Evolutionary conservation across 2,329 filamentous ascomycete genomes (phyloP), one percentile per base, ranked within the genome.

Genomic region (Diaporthe sp.): DNA sequence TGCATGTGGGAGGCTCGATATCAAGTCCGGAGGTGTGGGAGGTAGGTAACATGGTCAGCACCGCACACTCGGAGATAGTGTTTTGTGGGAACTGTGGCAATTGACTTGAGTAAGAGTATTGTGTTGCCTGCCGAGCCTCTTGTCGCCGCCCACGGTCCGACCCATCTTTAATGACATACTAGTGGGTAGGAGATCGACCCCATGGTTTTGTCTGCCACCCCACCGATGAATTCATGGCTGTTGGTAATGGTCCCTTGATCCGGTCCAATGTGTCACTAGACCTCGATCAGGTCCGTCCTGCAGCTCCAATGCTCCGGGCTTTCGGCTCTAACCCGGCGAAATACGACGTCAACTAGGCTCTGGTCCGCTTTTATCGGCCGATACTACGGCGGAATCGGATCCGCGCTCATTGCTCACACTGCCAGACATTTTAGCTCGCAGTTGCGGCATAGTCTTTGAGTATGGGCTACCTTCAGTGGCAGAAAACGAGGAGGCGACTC

Each of bases 171-270:
- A 49, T 49, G 42, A 49, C 42, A 67, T 67, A 49, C 9, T 13
- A 49, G 61, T 67, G 61, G 61, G 42, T 49, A n/a, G 10, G 42
- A 67, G 61, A 67, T 67, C 61, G 61, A 17, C 61, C 61, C 22
- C 42, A 67, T 67, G 61, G 28, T 67, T 67, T 25, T 67, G 17
- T 9, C 42, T 22, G 25, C 17, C 61, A n/a, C 42, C 42, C 61
- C 61, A 67, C 61, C 61, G 61, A 67, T 67, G 61, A 67, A 67
- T 67, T 67, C 42, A 67, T 67, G 42, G 42, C 61, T 49, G 28
- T 49, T 67, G 42, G 61, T 67, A 31, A 34, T 49, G 42, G 10
- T 19, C 19, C 8, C 28, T 22, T 39, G 10, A 39, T 39, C 37
- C 37, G 37, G 37, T 13, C 39, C 17, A 57, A 1, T 34, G 8